A percentile compares a stretch with the other conserved stretches of the same genome.
Conservation (phyloP, 495 filamentous ascomycete genomes). For the Tetracladium setigerum region DNA sequence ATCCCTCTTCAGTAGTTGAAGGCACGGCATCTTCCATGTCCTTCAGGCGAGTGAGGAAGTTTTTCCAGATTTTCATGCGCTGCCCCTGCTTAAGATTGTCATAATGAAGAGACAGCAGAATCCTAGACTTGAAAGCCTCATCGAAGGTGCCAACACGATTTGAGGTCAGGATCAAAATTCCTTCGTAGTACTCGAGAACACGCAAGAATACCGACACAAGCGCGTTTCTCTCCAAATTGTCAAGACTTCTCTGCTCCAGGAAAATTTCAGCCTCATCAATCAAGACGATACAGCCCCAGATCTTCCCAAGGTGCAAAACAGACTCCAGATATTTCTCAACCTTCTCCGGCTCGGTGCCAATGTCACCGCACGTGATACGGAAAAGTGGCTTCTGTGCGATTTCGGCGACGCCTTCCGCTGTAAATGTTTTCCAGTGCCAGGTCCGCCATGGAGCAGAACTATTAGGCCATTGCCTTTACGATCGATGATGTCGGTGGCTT, state of each 20-base stretch:
- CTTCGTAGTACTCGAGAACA: conserved; percentile 47
- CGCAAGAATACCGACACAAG: conserved; percentile 48
- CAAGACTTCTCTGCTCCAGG: conserved; percentile 31
- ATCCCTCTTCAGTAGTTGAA: too few relatives aligned
- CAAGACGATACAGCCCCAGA: conserved; percentile 35
- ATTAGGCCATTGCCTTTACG: conserved; percentile 46
- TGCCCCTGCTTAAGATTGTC: conserved; percentile 9
- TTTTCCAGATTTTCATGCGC: conserved; percentile 7
- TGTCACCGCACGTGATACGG: conserved; percentile 42
- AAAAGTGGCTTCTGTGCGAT: conserved; percentile 41
- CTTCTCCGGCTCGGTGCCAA: conserved; percentile 35
- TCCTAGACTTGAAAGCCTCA: conserved; percentile 38
- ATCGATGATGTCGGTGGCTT: conserved; percentile 29
- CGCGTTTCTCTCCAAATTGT: conserved; percentile 38
- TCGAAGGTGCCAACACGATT: conserved; percentile 44
- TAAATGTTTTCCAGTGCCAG: conserved; percentile 38
- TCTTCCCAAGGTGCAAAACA: conserved; percentile 37
- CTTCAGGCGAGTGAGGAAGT: conserved; percentile 8
- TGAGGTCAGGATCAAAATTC: conserved; percentile 46
- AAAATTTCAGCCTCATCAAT: conserved; percentile 36
- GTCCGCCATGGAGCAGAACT: conserved; percentile 41
- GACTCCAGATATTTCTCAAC: conserved; percentile 40
- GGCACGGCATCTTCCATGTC: neutral
- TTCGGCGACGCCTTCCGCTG: conserved; percentile 36
- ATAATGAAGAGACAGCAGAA: conserved; percentile 41